Base-by-base conservation (phyloP, 306 rosid species). In the Oxytropis ochrocephala region DNA sequence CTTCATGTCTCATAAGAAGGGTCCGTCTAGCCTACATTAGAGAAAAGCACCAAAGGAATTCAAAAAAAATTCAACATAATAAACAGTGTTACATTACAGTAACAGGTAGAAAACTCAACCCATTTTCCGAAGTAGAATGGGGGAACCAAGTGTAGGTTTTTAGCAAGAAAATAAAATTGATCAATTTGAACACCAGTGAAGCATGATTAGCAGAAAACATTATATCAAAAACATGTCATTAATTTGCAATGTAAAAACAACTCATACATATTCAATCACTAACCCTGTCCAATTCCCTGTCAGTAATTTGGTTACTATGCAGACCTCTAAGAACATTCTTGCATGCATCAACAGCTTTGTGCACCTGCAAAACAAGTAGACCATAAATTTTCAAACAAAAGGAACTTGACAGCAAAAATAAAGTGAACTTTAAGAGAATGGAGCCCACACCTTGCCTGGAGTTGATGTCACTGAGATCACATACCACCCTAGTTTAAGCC, bases 291-390 rank as follows among this genome's bases (percentile, higher is more conserved):
- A 94, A 79, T 81, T 94, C 97, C 86, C 96, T 85, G 64, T 80
- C 89, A n/a, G 95, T 84, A 73, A 94, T 81, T 81, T 81, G 81
- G 88, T 91, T 91, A 88, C 96, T 80, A 78, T 87, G 95, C 81
- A 94, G 56, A 64, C 99, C 96, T 87, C 96, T 88, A 32, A 94
- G 91, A 79, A 94, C 99, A 73, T 75, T 91, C 83, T 94, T 94
- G 89, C 99, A 91, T 43, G 99, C 97, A 65, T 91, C 97, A 58
- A 94, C 99, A 52, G 97, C 99, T 89, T 91, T 94, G 78, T 91
- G 89, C 46, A 89, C 96, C 96, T 94, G 88, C 58, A 79, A 57
- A 73, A 65, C 75, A 69, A 69, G 54, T 59, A 49, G 64, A 78
- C 21, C 42, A 33, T 30, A 70, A 76, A 69, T 65, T n/a, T 52